phyloP scores from a whole-genome alignment of 768 basidiomycete genomes.

The Polyporus arcularius region DNA sequence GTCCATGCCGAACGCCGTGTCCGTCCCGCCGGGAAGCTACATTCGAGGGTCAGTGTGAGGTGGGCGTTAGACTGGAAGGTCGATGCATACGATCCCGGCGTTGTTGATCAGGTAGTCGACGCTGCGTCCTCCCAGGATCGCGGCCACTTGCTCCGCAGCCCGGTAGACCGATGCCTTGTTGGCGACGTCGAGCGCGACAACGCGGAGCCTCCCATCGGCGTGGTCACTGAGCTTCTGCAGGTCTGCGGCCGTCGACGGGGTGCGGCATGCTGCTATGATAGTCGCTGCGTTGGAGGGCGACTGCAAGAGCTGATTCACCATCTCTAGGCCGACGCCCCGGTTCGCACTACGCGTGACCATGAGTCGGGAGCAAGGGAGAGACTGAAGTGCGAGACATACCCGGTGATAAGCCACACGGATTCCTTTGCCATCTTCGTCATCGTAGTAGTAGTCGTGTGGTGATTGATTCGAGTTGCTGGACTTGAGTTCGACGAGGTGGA shows the following conservation, averaged over 20 bases:
- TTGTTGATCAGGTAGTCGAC: conserved; percentile 45
- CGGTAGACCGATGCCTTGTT: conserved; percentile 19
- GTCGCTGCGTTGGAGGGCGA: conserved; percentile 17
- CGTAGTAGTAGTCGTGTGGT: too few relatives aligned
- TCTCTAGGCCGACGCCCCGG: conserved; percentile 32
- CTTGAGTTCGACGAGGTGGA: too few relatives aligned
- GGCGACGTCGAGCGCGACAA: conserved; percentile 33
- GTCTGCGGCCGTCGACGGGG: conserved; percentile 22
- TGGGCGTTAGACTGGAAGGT: neutral
- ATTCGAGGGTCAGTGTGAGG: too few relatives aligned
- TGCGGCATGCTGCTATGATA: conserved; percentile 33
- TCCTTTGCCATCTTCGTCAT: too few relatives aligned
- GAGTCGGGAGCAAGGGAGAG: too few relatives aligned
- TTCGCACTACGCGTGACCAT: conserved; percentile 21
- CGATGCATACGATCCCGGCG: conserved; percentile 31
- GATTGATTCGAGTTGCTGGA: too few relatives aligned
- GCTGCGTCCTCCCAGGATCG: conserved; percentile 29
- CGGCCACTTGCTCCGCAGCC: conserved; percentile 25
- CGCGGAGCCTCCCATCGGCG: conserved; percentile 31
- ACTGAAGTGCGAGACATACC: too few relatives aligned
- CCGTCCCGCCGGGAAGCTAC: conserved; percentile 14
- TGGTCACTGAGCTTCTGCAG: conserved; percentile 21
- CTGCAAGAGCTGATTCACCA: conserved; percentile 23
- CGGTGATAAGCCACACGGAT: too few relatives aligned
- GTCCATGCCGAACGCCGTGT: conserved; percentile 31